Evolutionary conservation across 1,139 yeast genomes (phyloP), one percentile per base, ranked within the genome.

Genomic region (Barnettozyma hawaiiensis): DNA sequence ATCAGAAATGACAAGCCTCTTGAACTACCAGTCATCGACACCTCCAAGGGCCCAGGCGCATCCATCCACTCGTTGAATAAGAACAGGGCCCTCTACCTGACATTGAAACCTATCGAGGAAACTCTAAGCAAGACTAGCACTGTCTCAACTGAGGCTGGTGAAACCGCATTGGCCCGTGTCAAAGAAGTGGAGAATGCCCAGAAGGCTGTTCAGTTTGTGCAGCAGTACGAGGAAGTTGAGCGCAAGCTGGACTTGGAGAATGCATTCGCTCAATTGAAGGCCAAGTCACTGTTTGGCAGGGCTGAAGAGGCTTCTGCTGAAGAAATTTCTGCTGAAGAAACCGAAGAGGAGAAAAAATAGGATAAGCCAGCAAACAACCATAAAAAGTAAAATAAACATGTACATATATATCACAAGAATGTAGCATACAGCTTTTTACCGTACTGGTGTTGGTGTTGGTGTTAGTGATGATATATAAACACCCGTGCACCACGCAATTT

Each of bases 181-280:
- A 22, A 41, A 21, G 38, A 41, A 7, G 7, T 46, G 7, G 31
- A 36, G 22, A 49, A 51, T 12, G 48, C 57, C 2, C 48, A 54
- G 40, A 52, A 58, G 3, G 47, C 56, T 19, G 31, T 46, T 19
- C 48, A 59, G 28, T 64, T 57, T 39, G 57, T 58, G 9, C 43
- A 49, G 4, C 39, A 47, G n/a, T 54, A 51, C 31, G 54, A 61
- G 39, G 35, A 48, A 33, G 47, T 55, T 31, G 53, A 58, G 23
- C 29, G 35, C 11, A 47, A 43, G 26, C 53, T 62, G 28, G 50
- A 50, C 9, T 36, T 44, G 9, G 45, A 47, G 16, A 62, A 58
- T 44, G 47, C 49, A 27, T 48, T 44, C 31, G 44, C 35, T 18
- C 24, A 35, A 2, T 39, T 51, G 11, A 40, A 41, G 26, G 32